A percentile compares a stretch with the other conserved stretches of the same genome.
Evolutionary conservation across 1,284 basidiomycete genomes (phyloP).

Genomic region (Cystobasidium pallidum): DNA sequence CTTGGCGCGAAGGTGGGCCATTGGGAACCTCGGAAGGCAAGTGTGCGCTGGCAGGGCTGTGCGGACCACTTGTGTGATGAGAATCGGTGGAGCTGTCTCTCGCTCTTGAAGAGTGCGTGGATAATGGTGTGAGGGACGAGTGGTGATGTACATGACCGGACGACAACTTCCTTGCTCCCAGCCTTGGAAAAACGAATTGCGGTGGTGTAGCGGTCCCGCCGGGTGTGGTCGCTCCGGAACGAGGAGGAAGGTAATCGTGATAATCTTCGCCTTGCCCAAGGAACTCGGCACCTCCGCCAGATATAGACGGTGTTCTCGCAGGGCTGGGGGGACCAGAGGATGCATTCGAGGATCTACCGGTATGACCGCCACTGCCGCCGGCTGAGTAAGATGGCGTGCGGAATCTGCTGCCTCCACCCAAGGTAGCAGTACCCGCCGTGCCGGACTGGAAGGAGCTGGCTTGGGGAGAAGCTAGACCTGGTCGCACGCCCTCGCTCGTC

Average conservation of each 20-base stretch:
- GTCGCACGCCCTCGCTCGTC: slow-evolving; percentile 11
- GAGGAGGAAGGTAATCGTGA: slow-evolving; percentile 41
- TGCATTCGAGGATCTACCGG: neutral
- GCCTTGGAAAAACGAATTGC: slow-evolving; percentile 53
- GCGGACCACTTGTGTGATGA: slow-evolving; percentile 17
- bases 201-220: slow-evolving; percentile 52
- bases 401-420: slow-evolving; percentile 3
- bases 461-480: neutral
- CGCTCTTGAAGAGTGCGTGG: slow-evolving; percentile 2
- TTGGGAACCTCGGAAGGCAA: slow-evolving; percentile 5
- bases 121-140: slow-evolving; percentile 44
- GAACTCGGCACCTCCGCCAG: slow-evolving; percentile 30
- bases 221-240: slow-evolving; percentile 28
- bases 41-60: slow-evolving; percentile 11
- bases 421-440: neutral
- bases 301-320: slow-evolving; percentile 21
- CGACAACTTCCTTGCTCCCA: slow-evolving; percentile 46
- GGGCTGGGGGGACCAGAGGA: slow-evolving; percentile 9
- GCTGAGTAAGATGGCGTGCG: slow-evolving; percentile 14
- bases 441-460: neutral
- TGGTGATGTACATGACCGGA: slow-evolving; percentile 39
- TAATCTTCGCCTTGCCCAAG: slow-evolving; percentile 44
- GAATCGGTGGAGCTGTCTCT: slow-evolving; percentile 19
- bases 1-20: slow-evolving; percentile 50
- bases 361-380: neutral